Evolutionary conservation across 306 rosid species (phyloP), one percentile per base, ranked within the genome.

Genomic region (Lathyrus tuberosus): DNA sequence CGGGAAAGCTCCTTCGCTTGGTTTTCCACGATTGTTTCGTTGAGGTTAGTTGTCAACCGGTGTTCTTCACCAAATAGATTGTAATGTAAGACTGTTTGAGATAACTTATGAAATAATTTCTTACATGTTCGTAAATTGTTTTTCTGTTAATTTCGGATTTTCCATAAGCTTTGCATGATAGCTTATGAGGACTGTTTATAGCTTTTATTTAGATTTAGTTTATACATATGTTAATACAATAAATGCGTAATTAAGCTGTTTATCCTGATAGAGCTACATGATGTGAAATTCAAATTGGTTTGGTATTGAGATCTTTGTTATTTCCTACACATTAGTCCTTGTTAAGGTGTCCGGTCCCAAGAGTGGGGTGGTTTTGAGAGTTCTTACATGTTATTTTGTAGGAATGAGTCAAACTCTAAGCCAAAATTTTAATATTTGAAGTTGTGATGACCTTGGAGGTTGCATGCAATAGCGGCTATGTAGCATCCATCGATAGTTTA

Each of bases 1-100:
- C 98, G 3, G 96, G 93, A 28, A 89, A 90, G 85, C 98, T 92
- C 76, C 93, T 92, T 62, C 98, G 98, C 72, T 72, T 92, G 83
- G 74, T 88, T 56, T 92, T 92, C 82, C 98, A 89, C 76, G 98
- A 92, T 72, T 92, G 98, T 82, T 92, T 89, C 30, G 98, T 89
- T 31, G 96, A 88, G 96, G 98, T 92, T 56, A 77, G 79, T 53
- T n/a, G 5, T 53, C n/a, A 53, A 53, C 6, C 17, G 53, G 16
- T 15, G 16, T 15, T 47, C 10, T 47, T 47, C 24, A 17, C 28
- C 28, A 17, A 49, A 8, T 11, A 49, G 11, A 49, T 52, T 18
- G 3, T 52, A 20, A 6, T 52, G 7, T 52, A 13, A 52, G 59
- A 52, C 5, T 20, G 4, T 48, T 15, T 46, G 9, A 5, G 18